phyloP scores from a whole-genome alignment of 768 basidiomycete genomes.

The Amanita pseudoporphyria region DNA sequence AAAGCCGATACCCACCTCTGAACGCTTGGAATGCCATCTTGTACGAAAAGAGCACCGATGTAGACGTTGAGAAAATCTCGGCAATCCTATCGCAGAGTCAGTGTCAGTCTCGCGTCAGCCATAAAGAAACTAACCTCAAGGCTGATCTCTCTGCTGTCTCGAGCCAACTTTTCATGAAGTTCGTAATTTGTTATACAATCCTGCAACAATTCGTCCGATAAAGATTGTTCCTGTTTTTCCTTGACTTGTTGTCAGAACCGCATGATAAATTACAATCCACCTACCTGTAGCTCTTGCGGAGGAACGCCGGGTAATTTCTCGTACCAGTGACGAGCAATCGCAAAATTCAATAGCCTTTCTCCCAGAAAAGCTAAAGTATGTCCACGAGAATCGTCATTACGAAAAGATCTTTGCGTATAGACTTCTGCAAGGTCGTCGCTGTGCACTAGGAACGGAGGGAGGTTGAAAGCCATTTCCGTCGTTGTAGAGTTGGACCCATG shows the following conservation, averaged over 20 bases:
- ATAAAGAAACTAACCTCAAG: neutral
- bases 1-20: conserved; percentile 4
- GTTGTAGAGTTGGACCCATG: neutral
- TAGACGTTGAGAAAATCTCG: no score
- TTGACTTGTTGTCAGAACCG: neutral
- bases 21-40: neutral
- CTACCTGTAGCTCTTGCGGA: no score
- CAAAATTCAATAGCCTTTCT: conserved; percentile 2
- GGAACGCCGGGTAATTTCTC: no score
- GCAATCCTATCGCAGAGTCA: no score
- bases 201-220: neutral
- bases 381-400: neutral
- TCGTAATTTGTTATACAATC: neutral
- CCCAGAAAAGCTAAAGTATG: no score
- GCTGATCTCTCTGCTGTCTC: neutral
- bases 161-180: no score
- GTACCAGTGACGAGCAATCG: conserved; percentile 24
- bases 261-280: no score
- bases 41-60: no score
- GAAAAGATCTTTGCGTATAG: neutral
- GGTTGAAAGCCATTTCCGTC: neutral
- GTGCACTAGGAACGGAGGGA: neutral
- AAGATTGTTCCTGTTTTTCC: no score
- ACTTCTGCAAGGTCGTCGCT: neutral
- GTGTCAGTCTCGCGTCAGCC: neutral